Evolutionary conservation across 768 basidiomycete species (phyloP).

Genomic region (Tricholoma terreum): DNA sequence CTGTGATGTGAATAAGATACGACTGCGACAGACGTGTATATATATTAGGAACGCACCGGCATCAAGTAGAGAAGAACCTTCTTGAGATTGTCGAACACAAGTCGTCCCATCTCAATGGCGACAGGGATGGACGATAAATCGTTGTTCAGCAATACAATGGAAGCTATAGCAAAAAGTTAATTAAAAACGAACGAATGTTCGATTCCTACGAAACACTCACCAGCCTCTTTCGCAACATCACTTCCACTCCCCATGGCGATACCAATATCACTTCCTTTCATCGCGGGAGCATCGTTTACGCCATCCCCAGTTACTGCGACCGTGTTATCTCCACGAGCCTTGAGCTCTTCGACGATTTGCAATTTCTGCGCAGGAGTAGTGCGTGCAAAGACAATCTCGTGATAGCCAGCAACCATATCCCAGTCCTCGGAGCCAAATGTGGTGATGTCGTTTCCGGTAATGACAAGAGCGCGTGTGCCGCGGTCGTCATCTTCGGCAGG

Average conservation of each 20-base stretch:
- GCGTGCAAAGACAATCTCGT: slow-evolving; percentile 58
- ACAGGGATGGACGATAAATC: slow-evolving; percentile 64
- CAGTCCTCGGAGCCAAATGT: neutral
- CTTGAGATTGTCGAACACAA: slow-evolving; percentile 64
- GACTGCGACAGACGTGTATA: neutral
- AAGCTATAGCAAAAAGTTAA: slow-evolving; percentile 39
- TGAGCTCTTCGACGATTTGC: slow-evolving; percentile 58
- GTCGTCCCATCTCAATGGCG: slow-evolving; percentile 63
- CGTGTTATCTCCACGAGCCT: slow-evolving; percentile 42
- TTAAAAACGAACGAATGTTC: too few relatives aligned
- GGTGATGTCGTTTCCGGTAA: slow-evolving; percentile 31
- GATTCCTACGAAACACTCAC: neutral
- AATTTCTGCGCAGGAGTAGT: slow-evolving; percentile 66
- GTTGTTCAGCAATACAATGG: slow-evolving; percentile 61
- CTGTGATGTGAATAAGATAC: neutral
- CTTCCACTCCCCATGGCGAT: slow-evolving; percentile 56
- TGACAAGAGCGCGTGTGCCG: slow-evolving; percentile 33
- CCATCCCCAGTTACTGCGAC: slow-evolving; percentile 70
- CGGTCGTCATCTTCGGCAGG: neutral
- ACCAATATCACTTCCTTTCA: slow-evolving; percentile 61
- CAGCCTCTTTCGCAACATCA: slow-evolving; percentile 40
- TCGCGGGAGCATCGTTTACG: slow-evolving; percentile 56
- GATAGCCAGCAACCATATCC: neutral
- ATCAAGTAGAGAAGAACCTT: slow-evolving; percentile 51
- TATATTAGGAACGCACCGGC: slow-evolving; percentile 44